phyloP scores from a whole-genome alignment of 768 basidiomycete genomes.

The Zangia roseola region DNA sequence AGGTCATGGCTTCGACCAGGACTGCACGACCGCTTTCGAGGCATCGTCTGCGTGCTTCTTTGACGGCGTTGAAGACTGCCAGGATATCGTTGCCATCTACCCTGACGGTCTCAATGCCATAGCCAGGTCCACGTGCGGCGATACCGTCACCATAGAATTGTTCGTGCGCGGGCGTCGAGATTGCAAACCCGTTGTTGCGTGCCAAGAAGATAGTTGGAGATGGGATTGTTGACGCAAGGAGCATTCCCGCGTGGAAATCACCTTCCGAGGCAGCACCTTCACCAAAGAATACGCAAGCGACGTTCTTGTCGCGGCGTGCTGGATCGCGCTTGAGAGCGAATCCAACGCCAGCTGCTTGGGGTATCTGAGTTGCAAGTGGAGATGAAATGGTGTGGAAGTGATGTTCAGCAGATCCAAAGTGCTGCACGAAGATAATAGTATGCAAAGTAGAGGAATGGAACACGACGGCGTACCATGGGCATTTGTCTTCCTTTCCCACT shows the following conservation, averaged over 20 bases:
- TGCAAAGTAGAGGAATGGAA: not conserved
- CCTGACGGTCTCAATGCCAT: conserved; percentile 87
- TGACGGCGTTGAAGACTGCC: conserved; percentile 74
- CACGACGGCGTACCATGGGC: conserved; percentile 67
- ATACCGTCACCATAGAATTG: conserved; percentile 94
- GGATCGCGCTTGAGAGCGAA: conserved; percentile 85
- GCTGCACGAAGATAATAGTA: conserved; percentile 42
- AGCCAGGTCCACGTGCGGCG: conserved; percentile 84
- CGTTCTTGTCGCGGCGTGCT: conserved; percentile 60
- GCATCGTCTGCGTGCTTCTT: conserved; percentile 68
- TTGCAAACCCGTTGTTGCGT: conserved; percentile 90
- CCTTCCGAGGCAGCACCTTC: conserved; percentile 95
- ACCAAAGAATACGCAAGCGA: conserved; percentile 89
- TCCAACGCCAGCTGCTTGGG: conserved; percentile 90
- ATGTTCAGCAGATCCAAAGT: conserved; percentile 79
- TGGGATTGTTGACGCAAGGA: conserved; percentile 74
- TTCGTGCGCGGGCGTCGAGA: conserved; percentile 87
- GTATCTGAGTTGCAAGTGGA: conserved; percentile 91
- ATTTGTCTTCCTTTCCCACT: conserved; percentile 88
- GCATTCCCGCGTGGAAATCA: conserved; percentile 91
- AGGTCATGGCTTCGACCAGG: conserved; percentile 87
- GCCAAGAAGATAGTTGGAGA: conserved; percentile 73
- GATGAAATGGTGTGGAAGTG: conserved; percentile 96
- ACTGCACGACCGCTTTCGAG: conserved; percentile 80
- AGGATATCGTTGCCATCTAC: conserved; percentile 94